A percentile compares a stretch with the other conserved stretches of the same genome.
Evolutionary conservation across 176 grass and related monocot species (phyloP).

Genomic region (Hordeum vulgare): DNA sequence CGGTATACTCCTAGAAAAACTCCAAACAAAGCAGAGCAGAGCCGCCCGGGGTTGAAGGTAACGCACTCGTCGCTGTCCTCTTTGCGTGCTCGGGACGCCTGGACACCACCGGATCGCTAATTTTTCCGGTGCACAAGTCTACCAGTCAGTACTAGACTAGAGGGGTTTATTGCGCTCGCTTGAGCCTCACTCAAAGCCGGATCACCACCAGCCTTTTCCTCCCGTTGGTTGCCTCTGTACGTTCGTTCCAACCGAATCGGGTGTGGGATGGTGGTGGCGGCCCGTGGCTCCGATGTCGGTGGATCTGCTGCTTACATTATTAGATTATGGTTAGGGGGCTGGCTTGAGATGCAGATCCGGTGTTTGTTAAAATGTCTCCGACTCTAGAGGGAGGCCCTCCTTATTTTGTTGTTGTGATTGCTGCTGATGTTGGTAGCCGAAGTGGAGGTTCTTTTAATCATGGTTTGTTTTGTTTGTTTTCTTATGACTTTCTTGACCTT

Average conservation of each 20-base stretch:
- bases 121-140: neutral
- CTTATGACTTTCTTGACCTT: neutral
- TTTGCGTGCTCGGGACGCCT: conserved; percentile 14
- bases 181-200: conserved; percentile 35
- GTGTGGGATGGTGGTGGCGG: neutral
- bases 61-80: neutral
- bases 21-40: neutral
- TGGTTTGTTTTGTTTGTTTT: neutral
- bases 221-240: conserved; percentile 2
- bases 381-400: neutral
- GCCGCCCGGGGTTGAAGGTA: conserved; percentile 8
- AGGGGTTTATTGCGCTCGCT: conserved; percentile 27
- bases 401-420: neutral
- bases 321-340: neutral
- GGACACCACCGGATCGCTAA: neutral
- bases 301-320: conserved; percentile 8
- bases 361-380: conserved; percentile 43
- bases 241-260: conserved; percentile 26
- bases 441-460: neutral
- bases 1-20: neutral
- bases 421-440: neutral
- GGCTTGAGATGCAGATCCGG: conserved; percentile 22
- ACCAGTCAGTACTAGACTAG: neutral
- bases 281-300: conserved; percentile 14
- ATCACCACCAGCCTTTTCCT: neutral